These are phyloP conservation scores for Tetragonia tetragonoides DNA, from an alignment of 148 eudicot genomes.

Conservation along the genomic window DNA sequence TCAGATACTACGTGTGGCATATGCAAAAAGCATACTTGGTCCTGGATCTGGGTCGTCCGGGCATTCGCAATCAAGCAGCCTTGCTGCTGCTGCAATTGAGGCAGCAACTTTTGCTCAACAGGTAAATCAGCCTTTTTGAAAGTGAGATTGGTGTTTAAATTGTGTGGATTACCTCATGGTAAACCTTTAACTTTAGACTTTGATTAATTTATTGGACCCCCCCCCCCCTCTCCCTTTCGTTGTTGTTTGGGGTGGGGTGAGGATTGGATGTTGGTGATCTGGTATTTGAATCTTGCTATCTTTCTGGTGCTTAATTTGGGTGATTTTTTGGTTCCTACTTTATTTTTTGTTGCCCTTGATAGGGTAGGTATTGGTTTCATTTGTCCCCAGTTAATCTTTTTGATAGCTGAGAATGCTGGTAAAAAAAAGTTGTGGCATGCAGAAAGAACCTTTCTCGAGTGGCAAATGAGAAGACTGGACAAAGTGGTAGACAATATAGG, in stretches of 20 bases:
- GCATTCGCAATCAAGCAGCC: constrained; percentile 84
- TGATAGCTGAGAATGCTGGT: background rate
- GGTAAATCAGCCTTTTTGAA: constrained; percentile 33
- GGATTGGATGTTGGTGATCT: background rate
- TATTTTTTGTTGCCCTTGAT: background rate
- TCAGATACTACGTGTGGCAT: constrained; percentile 91
- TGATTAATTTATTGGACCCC: background rate
- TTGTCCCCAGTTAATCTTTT: background rate
- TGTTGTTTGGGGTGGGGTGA: background rate
- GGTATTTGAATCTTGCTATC: background rate
- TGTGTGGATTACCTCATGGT: background rate
- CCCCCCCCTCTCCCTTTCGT: background rate
- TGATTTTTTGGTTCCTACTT: background rate
- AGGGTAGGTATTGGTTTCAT: background rate
- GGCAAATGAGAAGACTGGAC: background rate
- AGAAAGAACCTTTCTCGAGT: too few species aligned
- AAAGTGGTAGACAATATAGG: background rate
- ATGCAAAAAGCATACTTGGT: constrained; percentile 93
- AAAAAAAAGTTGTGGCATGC: too few species aligned
- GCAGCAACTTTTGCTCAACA: constrained; percentile 98
- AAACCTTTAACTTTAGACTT: background rate
- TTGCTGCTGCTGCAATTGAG: constrained; percentile 99
- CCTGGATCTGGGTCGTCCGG: constrained; percentile 73
- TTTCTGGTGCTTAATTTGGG: background rate
- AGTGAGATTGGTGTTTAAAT: background rate